A percentile compares a stretch with the other conserved stretches of the same genome.
phyloP scores from a whole-genome alignment of 805 yeast species.

The Debaryomyces hansenii region DNA sequence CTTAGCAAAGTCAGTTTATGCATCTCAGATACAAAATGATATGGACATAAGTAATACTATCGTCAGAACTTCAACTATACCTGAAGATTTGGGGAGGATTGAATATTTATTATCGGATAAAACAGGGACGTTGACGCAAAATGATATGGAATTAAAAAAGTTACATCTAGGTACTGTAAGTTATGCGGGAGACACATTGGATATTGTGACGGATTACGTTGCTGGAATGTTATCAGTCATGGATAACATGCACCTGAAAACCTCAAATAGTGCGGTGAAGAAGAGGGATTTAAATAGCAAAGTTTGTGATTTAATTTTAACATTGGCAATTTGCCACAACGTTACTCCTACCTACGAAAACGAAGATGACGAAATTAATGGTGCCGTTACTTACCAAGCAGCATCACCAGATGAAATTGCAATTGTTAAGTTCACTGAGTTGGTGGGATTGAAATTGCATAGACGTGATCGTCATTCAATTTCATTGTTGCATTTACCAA shows the following conservation, averaged over 20 bases:
- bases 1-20: slow-evolving; percentile 93
- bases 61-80: slow-evolving; percentile 96
- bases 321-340: slow-evolving; percentile 93
- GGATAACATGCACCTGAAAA: slow-evolving; percentile 10
- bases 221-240: slow-evolving; percentile 24
- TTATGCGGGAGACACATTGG: slow-evolving; percentile 89
- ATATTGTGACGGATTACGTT: slow-evolving; percentile 75
- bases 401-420: slow-evolving; percentile 99
- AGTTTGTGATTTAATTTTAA: slow-evolving; percentile 76
- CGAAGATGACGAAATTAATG: slow-evolving; percentile 61
- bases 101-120: slow-evolving; percentile 92
- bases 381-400: slow-evolving; percentile 74
- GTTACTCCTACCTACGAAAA: slow-evolving; percentile 83
- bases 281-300: slow-evolving; percentile 68
- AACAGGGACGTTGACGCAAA: slow-evolving; percentile 96
- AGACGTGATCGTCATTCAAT: slow-evolving; percentile 81
- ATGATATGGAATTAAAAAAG: slow-evolving; percentile 95
- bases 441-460: slow-evolving; percentile 76
- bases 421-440: slow-evolving; percentile 86
- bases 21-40: slow-evolving; percentile 92
- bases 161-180: slow-evolving; percentile 91
- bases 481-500: slow-evolving; percentile 60
- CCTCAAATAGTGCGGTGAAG: slow-evolving; percentile 24
- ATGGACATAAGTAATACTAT: slow-evolving; percentile 76
- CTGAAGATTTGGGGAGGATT: slow-evolving; percentile 95